These are phyloP conservation scores for Plectosphaerella sp. DNA, from an alignment of 2,329 filamentous ascomycete species.

Conservation along the genomic window DNA sequence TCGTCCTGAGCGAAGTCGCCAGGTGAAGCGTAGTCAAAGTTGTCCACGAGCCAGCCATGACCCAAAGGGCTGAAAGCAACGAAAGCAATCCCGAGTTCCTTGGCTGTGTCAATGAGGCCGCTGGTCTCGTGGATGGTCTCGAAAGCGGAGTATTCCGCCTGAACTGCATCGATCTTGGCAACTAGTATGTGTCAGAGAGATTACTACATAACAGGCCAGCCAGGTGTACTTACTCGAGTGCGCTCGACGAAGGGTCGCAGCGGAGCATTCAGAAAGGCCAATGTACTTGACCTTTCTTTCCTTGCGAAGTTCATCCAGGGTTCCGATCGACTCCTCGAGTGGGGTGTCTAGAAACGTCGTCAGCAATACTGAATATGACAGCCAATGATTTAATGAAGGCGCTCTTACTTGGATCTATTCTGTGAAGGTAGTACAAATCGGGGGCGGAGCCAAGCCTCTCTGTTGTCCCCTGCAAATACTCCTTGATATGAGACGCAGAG, in stretches of 20 bases:
- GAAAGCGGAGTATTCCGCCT: neutral
- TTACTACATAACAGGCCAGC: slow-evolving; percentile 15
- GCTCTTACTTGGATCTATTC: slow-evolving; percentile 36
- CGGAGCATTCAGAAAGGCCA: slow-evolving; percentile 35
- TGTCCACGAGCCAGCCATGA: slow-evolving; percentile 43
- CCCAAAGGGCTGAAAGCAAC: slow-evolving; percentile 48
- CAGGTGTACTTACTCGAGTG: slow-evolving; percentile 23
- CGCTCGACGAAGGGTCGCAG: slow-evolving; percentile 33
- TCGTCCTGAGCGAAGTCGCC: slow-evolving; percentile 40
- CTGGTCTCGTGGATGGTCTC: slow-evolving; percentile 36
- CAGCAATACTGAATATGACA: neutral
- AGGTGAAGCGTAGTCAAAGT: slow-evolving; percentile 23
- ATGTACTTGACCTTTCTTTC: slow-evolving; percentile 39
- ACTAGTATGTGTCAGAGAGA: slow-evolving; percentile 28
- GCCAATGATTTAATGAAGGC: neutral
- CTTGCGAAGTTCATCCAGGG: slow-evolving; percentile 39
- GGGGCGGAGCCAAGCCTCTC: slow-evolving; percentile 41
- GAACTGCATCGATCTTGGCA: slow-evolving; percentile 30
- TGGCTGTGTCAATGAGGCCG: slow-evolving; percentile 1
- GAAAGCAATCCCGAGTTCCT: slow-evolving; percentile 29
- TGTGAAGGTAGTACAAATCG: slow-evolving; percentile 38
- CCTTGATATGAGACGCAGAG: slow-evolving; percentile 37
- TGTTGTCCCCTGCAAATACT: slow-evolving; percentile 43
- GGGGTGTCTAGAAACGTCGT: slow-evolving; percentile 28
- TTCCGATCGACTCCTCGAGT: slow-evolving; percentile 39